phyloP scores from a whole-genome alignment of 352 stramenopile species.

The Peronosclerospora sorghi region DNA sequence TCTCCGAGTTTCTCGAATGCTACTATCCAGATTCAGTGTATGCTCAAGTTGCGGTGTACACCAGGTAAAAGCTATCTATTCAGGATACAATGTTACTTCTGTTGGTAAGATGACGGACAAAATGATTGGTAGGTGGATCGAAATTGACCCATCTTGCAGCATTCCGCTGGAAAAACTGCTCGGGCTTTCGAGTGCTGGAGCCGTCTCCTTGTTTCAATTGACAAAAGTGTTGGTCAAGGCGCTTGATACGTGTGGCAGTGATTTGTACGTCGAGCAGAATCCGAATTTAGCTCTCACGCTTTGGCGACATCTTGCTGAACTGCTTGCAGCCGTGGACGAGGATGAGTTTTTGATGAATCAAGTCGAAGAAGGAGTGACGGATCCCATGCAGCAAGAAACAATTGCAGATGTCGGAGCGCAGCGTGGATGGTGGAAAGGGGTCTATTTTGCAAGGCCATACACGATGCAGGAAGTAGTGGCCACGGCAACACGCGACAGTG shows the following conservation, averaged over 20 bases:
- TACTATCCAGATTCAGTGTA: slow-evolving; percentile 41
- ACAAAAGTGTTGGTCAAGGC: slow-evolving; percentile 29
- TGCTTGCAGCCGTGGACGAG: slow-evolving; percentile 34
- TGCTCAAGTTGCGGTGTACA: slow-evolving; percentile 26
- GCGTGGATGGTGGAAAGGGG: slow-evolving; percentile 45
- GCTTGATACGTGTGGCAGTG: slow-evolving; percentile 45
- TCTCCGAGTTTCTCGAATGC: slow-evolving; percentile 28
- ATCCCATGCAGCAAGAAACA: slow-evolving; percentile 9
- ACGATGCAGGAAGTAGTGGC: slow-evolving; percentile 18
- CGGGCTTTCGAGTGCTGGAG: slow-evolving; percentile 27
- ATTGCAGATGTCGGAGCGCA: slow-evolving; percentile 22
- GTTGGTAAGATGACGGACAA: slow-evolving; percentile 2
- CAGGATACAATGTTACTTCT: neutral
- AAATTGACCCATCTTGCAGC: slow-evolving; percentile 35
- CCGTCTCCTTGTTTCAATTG: slow-evolving; percentile 25
- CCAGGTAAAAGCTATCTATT: slow-evolving; percentile 7
- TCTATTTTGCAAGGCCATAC: slow-evolving; percentile 39
- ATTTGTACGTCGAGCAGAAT: slow-evolving; percentile 34
- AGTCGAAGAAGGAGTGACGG: slow-evolving; percentile 3
- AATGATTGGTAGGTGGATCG: slow-evolving; percentile 36
- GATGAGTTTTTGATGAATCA: slow-evolving; percentile 28
- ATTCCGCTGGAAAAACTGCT: slow-evolving; percentile 44
- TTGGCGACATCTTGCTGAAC: slow-evolving; percentile 46
- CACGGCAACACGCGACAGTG: slow-evolving; percentile 12
- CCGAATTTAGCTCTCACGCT: slow-evolving; percentile 22